Conservation (phyloP, 257 asterid genomes). For the Solanum neorickii region DNA sequence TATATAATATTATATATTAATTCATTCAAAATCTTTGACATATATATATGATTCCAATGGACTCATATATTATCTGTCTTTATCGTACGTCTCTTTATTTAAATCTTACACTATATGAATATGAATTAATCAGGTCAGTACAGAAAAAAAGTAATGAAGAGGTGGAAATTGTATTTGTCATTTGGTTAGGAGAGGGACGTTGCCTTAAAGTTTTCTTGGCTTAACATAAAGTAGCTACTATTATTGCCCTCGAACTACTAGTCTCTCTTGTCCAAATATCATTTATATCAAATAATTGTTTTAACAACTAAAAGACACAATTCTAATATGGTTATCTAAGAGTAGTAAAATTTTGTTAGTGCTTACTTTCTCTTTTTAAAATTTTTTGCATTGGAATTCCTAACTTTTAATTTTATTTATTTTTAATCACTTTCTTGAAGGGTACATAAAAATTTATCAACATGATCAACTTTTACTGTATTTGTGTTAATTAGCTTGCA, state of each 20-base stretch:
- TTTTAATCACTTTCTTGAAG: not conserved
- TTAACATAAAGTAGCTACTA: conserved; percentile 16
- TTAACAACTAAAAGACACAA: not conserved
- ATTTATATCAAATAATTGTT: not conserved
- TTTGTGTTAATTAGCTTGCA: not conserved
- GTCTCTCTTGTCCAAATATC: conserved; percentile 1
- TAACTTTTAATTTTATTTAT: not conserved
- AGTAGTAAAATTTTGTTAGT: not conserved
- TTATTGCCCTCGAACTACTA: conserved; percentile 30
- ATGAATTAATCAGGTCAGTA: not conserved
- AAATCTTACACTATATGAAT: fast-evolving
- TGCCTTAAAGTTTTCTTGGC: conserved; percentile 21
- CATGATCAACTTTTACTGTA: not conserved
- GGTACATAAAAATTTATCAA: not conserved
- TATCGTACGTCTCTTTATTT: not conserved
- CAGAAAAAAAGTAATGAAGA: not conserved
- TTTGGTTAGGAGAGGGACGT: conserved; percentile 42
- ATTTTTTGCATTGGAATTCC: not conserved
- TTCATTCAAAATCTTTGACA: too few relatives aligned
- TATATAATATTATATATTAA: too few relatives aligned
- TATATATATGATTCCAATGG: too few relatives aligned
- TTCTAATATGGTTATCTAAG: not conserved
- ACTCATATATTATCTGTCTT: not conserved
- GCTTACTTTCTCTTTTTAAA: not conserved
- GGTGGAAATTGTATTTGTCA: conserved; percentile 11